These are phyloP conservation scores for Metschnikowia picachoensis DNA, from an alignment of 805 yeast species.

Conservation along the genomic window DNA sequence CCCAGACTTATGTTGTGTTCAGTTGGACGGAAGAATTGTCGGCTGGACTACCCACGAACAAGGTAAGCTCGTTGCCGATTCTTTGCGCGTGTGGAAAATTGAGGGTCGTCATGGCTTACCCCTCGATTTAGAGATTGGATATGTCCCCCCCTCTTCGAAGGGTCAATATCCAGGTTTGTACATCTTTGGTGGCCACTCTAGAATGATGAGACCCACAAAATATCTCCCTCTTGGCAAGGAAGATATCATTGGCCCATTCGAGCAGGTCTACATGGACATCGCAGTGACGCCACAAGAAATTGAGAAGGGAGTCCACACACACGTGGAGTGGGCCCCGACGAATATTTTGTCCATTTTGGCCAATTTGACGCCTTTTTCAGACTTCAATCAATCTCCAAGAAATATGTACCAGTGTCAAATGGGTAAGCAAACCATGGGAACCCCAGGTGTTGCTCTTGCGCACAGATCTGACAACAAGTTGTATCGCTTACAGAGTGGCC, in stretches of 20 bases:
- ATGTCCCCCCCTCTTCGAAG: slow-evolving; percentile 90
- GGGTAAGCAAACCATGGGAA: slow-evolving; percentile 99
- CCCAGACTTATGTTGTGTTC: slow-evolving; percentile 84
- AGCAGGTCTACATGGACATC: slow-evolving; percentile 93
- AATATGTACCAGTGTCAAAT: slow-evolving; percentile 99
- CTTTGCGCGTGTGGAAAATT: slow-evolving; percentile 89
- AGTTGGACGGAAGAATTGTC: slow-evolving; percentile 84
- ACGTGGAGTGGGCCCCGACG: slow-evolving; percentile 94
- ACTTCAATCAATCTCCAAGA: slow-evolving; percentile 98
- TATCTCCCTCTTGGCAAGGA: slow-evolving; percentile 79
- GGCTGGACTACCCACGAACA: slow-evolving; percentile 94
- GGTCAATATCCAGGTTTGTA: slow-evolving; percentile 98
- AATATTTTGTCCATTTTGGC: slow-evolving; percentile 92
- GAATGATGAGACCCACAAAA: slow-evolving; percentile 95
- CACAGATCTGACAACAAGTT: slow-evolving; percentile 94
- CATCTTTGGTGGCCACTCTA: slow-evolving; percentile 84
- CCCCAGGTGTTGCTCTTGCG: slow-evolving; percentile 92
- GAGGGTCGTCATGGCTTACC: slow-evolving; percentile 79
- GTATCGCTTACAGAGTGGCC: slow-evolving; percentile 90
- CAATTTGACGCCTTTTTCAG: slow-evolving; percentile 95
- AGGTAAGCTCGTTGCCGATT: slow-evolving; percentile 82
- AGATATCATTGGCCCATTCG: slow-evolving; percentile 95
- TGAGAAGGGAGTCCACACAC: slow-evolving; percentile 73
- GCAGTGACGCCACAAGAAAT: slow-evolving; percentile 95
- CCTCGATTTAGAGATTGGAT: slow-evolving; percentile 83